phyloP scores from a whole-genome alignment of 768 basidiomycete genomes.

The Pisolithus marmoratus region DNA sequence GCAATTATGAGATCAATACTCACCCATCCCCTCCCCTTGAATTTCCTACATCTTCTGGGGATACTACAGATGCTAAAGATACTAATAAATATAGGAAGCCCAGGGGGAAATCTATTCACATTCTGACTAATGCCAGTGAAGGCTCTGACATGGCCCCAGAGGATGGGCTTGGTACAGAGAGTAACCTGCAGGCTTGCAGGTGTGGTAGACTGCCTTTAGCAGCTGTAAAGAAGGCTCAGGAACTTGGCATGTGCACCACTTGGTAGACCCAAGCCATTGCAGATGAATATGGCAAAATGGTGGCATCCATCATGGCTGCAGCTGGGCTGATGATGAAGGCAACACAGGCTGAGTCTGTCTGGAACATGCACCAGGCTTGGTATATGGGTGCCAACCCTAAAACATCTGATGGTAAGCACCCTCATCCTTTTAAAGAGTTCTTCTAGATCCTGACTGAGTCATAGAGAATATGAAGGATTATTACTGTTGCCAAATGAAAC shows the following conservation, averaged over 20 bases:
- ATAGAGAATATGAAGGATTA: neutral
- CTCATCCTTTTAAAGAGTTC: neutral
- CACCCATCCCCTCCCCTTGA: neutral
- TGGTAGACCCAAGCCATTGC: neutral
- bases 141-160: neutral
- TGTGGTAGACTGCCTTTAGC: neutral
- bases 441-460: neutral
- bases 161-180: neutral
- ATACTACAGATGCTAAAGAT: no score
- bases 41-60: neutral
- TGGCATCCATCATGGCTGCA: neutral
- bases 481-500: neutral
- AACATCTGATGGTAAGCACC: neutral
- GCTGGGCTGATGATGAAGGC: slow-evolving; percentile 1
- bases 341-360: neutral
- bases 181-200: neutral
- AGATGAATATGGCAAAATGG: neutral
- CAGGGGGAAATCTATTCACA: no score
- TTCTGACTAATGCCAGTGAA: neutral
- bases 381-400: neutral
- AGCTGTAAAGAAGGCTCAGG: neutral
- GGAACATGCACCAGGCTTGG: slow-evolving; percentile 5
- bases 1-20: neutral
- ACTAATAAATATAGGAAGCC: neutral
- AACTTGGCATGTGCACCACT: neutral